Base-by-base conservation (phyloP, 2,329 filamentous ascomycete species). In the Capronia epimyces region DNA sequence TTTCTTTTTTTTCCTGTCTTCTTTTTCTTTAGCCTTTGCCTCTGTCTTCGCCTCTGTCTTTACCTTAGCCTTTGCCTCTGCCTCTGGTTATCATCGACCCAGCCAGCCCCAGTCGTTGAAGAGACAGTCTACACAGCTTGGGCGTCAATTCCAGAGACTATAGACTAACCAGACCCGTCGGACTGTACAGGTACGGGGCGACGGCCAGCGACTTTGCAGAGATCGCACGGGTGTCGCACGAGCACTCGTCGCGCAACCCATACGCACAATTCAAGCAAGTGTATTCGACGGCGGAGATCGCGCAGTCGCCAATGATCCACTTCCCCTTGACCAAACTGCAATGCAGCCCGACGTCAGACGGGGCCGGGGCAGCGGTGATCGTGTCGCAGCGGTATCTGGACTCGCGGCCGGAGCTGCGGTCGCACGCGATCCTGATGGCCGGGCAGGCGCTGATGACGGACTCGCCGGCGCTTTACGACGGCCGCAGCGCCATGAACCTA, bases 181-280 rank as follows among this genome's bases (percentile, higher is more conserved):
- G 7, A 9, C n/a, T 32, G 6, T 31, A 9, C 41, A 88, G 85
- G 64, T 90, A 88, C 68, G 91, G 90, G 49, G 93, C 91, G 52
- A 87, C 78, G 64, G 66, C 78, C 9, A 83, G 86, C 62, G 91
- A 97, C 75, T 96, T 97, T 69, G 91, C 87, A 29, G 91, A 97
- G 73, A 96, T 97, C 65, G 91, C 82, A 9, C 84, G 91, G 62
- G 72, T 97, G 66, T 96, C 95, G 75, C 91, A 97, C 72, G 83
- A 83, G 56, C 93, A 97, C 77, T 90, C 84, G 12, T 84, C 84
- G 67, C 81, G 84, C 59, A 96, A 97, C 76, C 91, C 91, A 3
- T 97, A 97, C 77, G 91, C 89, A n/a, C 91, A 97, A 70, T 97
- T 97, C 78, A 86, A 86, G 65, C 81, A 93, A 64, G 87, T 91